Evolutionary conservation across 2,329 filamentous ascomycete genomes (phyloP).

Genomic region (Aspergillus sp.): DNA sequence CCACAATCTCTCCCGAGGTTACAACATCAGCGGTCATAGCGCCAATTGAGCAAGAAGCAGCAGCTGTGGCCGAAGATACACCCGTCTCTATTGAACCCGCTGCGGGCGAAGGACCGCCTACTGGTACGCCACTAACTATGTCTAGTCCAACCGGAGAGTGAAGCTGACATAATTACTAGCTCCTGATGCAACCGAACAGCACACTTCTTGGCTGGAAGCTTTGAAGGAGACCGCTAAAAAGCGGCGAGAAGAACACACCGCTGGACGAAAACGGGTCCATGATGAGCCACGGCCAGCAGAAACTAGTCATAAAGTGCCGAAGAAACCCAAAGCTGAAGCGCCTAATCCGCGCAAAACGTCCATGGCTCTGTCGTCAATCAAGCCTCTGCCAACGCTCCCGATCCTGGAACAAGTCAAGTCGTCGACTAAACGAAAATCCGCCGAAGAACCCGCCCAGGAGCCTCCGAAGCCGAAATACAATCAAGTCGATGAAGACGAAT

Average conservation of each 20-base stretch:
- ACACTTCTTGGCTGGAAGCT: slow-evolving; percentile 12
- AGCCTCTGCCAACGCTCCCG: slow-evolving; percentile 25
- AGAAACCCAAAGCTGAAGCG: slow-evolving; percentile 14
- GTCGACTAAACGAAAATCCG: slow-evolving; percentile 18
- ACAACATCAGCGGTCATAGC: too few species aligned
- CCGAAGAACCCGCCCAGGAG: slow-evolving; percentile 5
- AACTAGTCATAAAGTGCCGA: slow-evolving; percentile 17
- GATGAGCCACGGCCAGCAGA: slow-evolving; percentile 10
- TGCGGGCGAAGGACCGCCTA: background rate
- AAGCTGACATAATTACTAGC: slow-evolving; percentile 3
- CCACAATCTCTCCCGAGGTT: background rate
- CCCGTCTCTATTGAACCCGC: background rate
- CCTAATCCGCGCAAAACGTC: slow-evolving; percentile 15
- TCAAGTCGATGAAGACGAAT: slow-evolving; percentile 35
- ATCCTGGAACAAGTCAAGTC: slow-evolving; percentile 26
- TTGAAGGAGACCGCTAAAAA: slow-evolving; percentile 17
- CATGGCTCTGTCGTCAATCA: slow-evolving; percentile 23
- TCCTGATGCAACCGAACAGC: slow-evolving; percentile 4
- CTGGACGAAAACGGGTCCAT: slow-evolving; percentile 22
- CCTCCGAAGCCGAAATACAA: slow-evolving; percentile 12
- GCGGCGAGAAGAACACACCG: slow-evolving; percentile 14
- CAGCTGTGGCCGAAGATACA: background rate
- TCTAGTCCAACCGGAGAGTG: too few species aligned
- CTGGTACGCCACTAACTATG: background rate
- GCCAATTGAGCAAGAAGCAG: background rate